Percentiles rank a stretch among this genome's conserved stretches.
These are phyloP conservation scores for Lagerstroemia speciosa DNA, from an alignment of 345 rosid genomes.

Conservation along the genomic window DNA sequence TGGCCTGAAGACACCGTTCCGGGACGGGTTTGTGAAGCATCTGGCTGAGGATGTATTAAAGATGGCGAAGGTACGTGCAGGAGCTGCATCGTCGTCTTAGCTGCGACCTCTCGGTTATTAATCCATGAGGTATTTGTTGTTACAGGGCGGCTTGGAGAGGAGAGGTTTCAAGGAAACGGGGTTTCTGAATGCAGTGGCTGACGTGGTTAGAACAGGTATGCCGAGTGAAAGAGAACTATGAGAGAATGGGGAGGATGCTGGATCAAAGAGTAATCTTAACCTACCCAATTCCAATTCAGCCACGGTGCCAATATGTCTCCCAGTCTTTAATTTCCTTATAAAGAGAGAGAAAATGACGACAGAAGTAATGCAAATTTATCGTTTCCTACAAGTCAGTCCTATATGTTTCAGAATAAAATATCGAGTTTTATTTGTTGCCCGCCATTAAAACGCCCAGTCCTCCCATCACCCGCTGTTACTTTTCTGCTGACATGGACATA, in stretches of 20 bases:
- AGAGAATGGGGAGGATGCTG: neutral
- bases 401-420: no score
- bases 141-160: conserved; percentile 89
- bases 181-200: conserved; percentile 70
- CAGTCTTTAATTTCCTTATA: no score
- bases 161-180: conserved; percentile 90
- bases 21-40: conserved; percentile 68
- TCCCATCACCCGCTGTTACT: no score
- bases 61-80: conserved; percentile 70
- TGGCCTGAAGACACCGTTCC: conserved; percentile 84
- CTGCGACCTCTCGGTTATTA: neutral
- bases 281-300: neutral
- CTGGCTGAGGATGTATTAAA: conserved; percentile 78
- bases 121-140: conserved; percentile 5
- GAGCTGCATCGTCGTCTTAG: neutral
- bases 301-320: neutral
- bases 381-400: no score
- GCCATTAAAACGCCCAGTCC: no score
- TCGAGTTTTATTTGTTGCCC: no score
- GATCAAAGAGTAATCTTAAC: neutral
- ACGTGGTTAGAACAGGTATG: conserved; percentile 87
- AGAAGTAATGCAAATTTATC: no score
- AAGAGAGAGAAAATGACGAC: no score
- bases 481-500: no score
- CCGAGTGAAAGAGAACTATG: neutral